These are phyloP conservation scores for Blastocrithidia nonstop DNA, from an alignment of 208 protist species.

Conservation along the genomic window DNA sequence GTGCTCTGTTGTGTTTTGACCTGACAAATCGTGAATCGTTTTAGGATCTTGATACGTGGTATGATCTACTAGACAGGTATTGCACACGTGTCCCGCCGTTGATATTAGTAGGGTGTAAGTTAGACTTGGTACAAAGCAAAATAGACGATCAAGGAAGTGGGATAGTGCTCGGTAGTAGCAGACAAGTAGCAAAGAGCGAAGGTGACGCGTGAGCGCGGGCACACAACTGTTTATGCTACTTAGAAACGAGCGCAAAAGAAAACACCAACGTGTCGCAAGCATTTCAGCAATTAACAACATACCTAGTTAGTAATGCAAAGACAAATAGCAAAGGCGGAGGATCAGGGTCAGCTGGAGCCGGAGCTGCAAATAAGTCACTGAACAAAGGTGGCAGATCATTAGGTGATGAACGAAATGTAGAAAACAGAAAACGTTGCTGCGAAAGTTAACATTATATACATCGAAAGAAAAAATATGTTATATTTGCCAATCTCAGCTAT, in stretches of 20 bases:
- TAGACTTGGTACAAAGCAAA: conserved; percentile 53
- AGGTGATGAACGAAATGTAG: conserved; percentile 6
- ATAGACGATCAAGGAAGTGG: conserved; percentile 33
- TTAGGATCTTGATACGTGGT: conserved; percentile 78
- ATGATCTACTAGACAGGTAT: conserved; percentile 44
- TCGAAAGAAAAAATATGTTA: no score
- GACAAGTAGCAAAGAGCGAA: conserved; percentile 65
- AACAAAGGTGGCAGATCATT: no score
- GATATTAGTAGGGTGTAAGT: conserved; percentile 76
- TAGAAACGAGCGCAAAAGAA: conserved; percentile 79
- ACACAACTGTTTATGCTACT: conserved; percentile 65
- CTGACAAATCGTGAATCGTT: conserved; percentile 87
- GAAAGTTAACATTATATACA: no score
- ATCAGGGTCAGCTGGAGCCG: no score
- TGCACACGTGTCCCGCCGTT: conserved; percentile 47
- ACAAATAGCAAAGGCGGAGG: neutral
- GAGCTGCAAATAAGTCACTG: no score
- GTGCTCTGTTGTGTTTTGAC: conserved; percentile 93
- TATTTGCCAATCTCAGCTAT: no score
- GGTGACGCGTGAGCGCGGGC: conserved; percentile 63
- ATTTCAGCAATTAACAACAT: conserved; percentile 76
- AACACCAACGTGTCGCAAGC: conserved; percentile 75
- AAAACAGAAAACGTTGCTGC: no score
- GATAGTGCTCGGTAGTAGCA: conserved; percentile 53
- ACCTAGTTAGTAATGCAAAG: conserved; percentile 16